Conservation (phyloP, 1,284 basidiomycete species). For the Neonothopanus nambi region DNA sequence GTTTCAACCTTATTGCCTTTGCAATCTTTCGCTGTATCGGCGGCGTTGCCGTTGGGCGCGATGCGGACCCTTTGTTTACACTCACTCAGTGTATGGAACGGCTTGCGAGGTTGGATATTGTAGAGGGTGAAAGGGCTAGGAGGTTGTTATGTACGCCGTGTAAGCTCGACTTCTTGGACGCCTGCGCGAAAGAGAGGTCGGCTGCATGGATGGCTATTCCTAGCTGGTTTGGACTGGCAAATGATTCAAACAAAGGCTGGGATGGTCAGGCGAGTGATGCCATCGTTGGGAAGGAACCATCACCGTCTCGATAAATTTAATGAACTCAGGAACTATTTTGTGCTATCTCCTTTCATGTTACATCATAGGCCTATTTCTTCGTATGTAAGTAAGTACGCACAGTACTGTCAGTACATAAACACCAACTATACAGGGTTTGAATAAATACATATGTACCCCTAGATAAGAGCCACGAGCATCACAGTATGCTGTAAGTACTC, state of each 20-base stretch:
- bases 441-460: too few relatives aligned
- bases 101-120: constrained; percentile 68
- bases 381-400: too few relatives aligned
- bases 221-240: constrained; percentile 59
- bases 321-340: too few relatives aligned
- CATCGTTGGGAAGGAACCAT: neutral
- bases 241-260: constrained; percentile 3
- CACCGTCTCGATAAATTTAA: too few relatives aligned
- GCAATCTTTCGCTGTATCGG: constrained; percentile 69
- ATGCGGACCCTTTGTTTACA: constrained; percentile 71
- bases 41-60: constrained; percentile 67
- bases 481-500: too few relatives aligned
- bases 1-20: constrained; percentile 73
- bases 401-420: too few relatives aligned
- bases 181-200: constrained; percentile 52
- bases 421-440: too few relatives aligned
- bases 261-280: neutral
- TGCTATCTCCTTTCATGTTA: too few relatives aligned
- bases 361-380: too few relatives aligned
- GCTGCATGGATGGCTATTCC: constrained; percentile 67
- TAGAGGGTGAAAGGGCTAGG: constrained; percentile 61
- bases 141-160: constrained; percentile 52
- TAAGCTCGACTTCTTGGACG: constrained; percentile 56
- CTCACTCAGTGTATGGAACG: constrained; percentile 67
- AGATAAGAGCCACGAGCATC: too few relatives aligned